phyloP scores from a whole-genome alignment of 805 yeast genomes.

The Brettanomyces naardenensis region DNA sequence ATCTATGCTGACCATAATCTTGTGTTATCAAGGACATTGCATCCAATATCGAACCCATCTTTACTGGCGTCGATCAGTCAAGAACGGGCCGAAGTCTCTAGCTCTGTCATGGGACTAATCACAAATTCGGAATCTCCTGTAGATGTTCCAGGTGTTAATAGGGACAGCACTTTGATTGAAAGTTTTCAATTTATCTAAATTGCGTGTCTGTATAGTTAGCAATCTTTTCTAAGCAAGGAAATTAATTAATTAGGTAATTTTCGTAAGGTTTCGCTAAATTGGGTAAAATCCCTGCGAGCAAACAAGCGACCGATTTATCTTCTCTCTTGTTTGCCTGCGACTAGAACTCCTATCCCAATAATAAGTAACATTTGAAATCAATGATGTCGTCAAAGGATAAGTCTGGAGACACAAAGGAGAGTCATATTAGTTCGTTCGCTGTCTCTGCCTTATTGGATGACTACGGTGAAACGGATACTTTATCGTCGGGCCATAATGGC shows the following conservation, averaged over 20 bases:
- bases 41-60: not conserved
- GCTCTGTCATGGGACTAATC: not conserved
- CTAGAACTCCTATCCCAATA: too few species aligned
- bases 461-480: not conserved
- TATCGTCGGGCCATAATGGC: not conserved
- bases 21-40: not conserved
- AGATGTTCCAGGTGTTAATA: not conserved
- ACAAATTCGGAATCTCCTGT: not conserved
- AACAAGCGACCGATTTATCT: too few species aligned
- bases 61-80: not conserved
- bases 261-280: too few species aligned
- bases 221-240: too few species aligned
- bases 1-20: not conserved
- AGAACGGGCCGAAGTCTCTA: not conserved
- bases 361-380: too few species aligned
- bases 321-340: too few species aligned
- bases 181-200: not conserved
- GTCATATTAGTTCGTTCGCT: not conserved
- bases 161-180: not conserved
- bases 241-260: too few species aligned
- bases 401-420: too few species aligned
- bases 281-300: too few species aligned
- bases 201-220: too few species aligned
- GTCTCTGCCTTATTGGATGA: constrained; percentile 1
- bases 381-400: not conserved